Evolutionary conservation across 768 basidiomycete genomes (phyloP), one percentile per base, ranked within the genome.

Genomic region (Mycena chlorophos): DNA sequence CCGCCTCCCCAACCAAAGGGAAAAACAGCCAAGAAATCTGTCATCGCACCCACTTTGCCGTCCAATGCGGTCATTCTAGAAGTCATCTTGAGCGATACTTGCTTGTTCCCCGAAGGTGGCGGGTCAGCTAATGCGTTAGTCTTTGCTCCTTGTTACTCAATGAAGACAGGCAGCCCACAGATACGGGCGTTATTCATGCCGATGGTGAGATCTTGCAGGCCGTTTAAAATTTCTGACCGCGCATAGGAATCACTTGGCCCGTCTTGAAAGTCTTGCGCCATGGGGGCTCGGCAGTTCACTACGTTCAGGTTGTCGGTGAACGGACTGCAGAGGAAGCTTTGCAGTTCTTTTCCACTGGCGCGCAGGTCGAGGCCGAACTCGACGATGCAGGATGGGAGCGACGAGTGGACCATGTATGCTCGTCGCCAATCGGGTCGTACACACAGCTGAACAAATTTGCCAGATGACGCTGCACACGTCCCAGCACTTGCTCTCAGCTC

Each of bases 391-490:
- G 86, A 16, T 85, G 78, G 68, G 76, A 79, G 55, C 75, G 87
- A 60, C 78, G 91, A 57, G 80, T 84, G 58, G 91, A 94, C 66
- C 87, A 89, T 76, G 88, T 86, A 71, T 47, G 51, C 19, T 8
- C 20, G 6, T 59, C 84, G 71, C 17, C 25, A 30, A 27, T 38
- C 27, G 47, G 23, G 4, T 46, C 23, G 20, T 45, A 31, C 54
- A 16, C 14, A 19, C 23, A 4, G 26, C 20, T n/a, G n/a, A n/a
- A n/a, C n/a, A n/a, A n/a, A 46, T 30, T 19, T 14, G 29, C 17
- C 61, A 90, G 87, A 89, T 89, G 87, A 81, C 84, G 16, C 83
- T 90, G 81, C 91, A 94, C 68, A 91, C 90, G 1, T 87, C 87
- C 0, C 91, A 93, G 64, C 91, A 92, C 58, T 76, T 91, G 40